Conservation (phyloP, 306 rosid species). For the Pyrus pyrifolia region DNA sequence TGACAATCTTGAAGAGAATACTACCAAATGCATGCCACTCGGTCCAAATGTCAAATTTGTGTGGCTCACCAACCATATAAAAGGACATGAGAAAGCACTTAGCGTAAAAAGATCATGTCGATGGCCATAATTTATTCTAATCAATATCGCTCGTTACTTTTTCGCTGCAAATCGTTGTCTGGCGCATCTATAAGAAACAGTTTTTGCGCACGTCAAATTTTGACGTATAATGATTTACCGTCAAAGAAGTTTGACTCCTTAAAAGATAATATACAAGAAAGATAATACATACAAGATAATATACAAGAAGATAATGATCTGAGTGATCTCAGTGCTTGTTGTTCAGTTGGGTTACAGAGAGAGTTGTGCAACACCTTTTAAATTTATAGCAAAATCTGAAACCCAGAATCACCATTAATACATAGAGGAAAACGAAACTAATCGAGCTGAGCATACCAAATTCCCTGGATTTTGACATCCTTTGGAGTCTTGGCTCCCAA, state of each 20-base stretch:
- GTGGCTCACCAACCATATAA: neutral
- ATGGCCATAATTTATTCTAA: no score
- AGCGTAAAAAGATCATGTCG: neutral
- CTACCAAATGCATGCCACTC: neutral
- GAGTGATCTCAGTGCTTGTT: constrained; percentile 4
- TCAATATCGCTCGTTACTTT: neutral
- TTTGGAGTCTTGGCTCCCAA: constrained; percentile 93
- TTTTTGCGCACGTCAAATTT: no score
- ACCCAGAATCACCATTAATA: constrained; percentile 11
- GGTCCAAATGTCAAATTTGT: neutral
- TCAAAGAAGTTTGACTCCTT: neutral
- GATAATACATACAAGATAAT: neutral
- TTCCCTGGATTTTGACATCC: constrained; percentile 88
- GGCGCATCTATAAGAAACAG: no score
- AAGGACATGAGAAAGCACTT: neutral
- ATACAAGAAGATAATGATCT: constrained; percentile 10
- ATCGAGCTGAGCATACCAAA: constrained; percentile 99
- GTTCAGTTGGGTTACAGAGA: constrained; percentile 16
- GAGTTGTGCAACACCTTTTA: constrained; percentile 18
- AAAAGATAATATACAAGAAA: constrained; percentile 6
- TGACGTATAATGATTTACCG: neutral
- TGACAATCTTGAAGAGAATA: neutral
- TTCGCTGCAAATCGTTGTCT: neutral
- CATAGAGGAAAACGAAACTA: constrained; percentile 12
- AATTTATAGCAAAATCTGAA: constrained; percentile 41